A percentile compares a stretch with the other conserved stretches of the same genome.
Evolutionary conservation across 306 rosid species (phyloP).

Genomic region (Luffa acutangula): DNA sequence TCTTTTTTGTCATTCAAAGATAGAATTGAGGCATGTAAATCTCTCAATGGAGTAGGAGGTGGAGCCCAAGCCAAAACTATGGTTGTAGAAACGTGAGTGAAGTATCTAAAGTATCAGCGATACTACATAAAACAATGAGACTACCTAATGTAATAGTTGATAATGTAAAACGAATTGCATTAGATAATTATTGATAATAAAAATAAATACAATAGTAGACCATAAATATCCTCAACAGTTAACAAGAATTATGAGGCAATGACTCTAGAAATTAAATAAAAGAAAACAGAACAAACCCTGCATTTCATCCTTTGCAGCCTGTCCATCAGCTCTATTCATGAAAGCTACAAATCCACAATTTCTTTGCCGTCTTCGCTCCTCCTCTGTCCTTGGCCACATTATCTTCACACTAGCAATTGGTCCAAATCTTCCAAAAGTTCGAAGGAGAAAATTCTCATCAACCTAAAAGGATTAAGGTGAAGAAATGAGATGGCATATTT

Average conservation of each 20-base stretch:
- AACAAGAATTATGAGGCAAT: background rate
- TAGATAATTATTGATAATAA: background rate
- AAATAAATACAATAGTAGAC: background rate
- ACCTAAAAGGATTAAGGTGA: conserved; percentile 41
- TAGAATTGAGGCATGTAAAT: background rate
- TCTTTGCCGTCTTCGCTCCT: conserved; percentile 96
- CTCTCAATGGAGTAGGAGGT: background rate
- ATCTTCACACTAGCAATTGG: conserved; percentile 99
- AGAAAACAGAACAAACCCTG: conserved; percentile 51
- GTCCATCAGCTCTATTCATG: conserved; percentile 98
- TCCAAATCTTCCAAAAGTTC: conserved; percentile 99
- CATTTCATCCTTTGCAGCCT: conserved; percentile 99
- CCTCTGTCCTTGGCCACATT: conserved; percentile 99
- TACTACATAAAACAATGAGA: background rate
- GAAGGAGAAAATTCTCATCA: conserved; percentile 94
- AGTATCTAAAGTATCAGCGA: background rate
- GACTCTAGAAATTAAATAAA: background rate
- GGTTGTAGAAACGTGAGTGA: background rate
- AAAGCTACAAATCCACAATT: conserved; percentile 99
- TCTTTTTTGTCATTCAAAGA: background rate
- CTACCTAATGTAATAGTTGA: background rate
- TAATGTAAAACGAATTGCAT: background rate
- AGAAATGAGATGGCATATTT: conserved; percentile 15
- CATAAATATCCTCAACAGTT: background rate
- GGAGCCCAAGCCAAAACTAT: background rate